Percentiles rank a stretch among this genome's conserved stretches.
phyloP scores from a whole-genome alignment of 352 stramenopile species.

The Globisporangium middletonii region DNA sequence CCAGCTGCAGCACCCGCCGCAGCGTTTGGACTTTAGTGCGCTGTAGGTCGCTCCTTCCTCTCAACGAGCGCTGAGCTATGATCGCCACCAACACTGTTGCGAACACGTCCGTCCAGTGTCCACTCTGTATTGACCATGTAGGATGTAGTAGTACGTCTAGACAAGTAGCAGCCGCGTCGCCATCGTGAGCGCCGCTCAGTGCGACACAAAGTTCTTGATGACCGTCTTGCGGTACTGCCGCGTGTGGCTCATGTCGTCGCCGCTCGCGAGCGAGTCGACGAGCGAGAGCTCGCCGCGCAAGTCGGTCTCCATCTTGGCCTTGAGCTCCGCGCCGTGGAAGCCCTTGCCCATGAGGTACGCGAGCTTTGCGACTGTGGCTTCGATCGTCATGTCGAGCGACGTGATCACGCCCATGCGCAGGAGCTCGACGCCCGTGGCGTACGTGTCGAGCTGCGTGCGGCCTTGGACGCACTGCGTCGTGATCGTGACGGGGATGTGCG shows the following conservation, averaged over 20 bases:
- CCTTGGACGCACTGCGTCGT: constrained; percentile 94
- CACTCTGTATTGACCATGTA: not conserved
- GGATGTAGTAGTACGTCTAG: not conserved
- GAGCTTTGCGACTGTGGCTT: constrained; percentile 92
- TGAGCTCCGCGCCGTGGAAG: constrained; percentile 51
- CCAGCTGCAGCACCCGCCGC: too few species aligned
- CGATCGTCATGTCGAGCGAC: constrained; percentile 95
- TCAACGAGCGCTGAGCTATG: too few species aligned
- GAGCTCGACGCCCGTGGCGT: constrained; percentile 89
- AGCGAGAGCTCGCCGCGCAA: constrained; percentile 77
- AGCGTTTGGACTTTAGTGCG: too few species aligned
- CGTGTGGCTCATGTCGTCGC: constrained; percentile 55
- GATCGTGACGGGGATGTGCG: constrained; percentile 88
- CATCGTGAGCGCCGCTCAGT: constrained; percentile 20
- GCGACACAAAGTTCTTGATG: constrained; percentile 67
- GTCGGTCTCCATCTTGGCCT: constrained; percentile 81
- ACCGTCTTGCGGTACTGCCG: constrained; percentile 71
- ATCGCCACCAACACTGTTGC: too few species aligned
- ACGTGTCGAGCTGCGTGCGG: constrained; percentile 90
- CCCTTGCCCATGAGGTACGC: constrained; percentile 93
- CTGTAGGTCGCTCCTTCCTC: too few species aligned
- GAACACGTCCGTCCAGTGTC: too few species aligned
- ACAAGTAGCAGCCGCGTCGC: not conserved
- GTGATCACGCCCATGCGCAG: constrained; percentile 92
- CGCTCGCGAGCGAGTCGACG: constrained; percentile 54